Conservation (phyloP, 306 rosid species). For the Medicago arabica region DNA sequence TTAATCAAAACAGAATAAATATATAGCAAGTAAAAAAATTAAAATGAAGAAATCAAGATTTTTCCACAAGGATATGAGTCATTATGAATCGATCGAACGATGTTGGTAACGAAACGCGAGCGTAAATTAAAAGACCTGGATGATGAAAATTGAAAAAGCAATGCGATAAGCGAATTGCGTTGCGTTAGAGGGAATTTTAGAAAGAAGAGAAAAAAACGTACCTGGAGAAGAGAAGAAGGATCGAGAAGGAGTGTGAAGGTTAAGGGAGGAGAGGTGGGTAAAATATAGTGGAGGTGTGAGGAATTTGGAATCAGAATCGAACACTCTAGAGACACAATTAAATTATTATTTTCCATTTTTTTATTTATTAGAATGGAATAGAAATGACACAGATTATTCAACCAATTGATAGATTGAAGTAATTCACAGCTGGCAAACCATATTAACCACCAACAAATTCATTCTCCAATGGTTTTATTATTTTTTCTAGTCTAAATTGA, state of each 20-base stretch:
- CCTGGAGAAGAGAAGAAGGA: neutral
- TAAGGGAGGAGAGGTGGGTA: neutral
- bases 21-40: neutral
- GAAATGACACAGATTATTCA: neutral
- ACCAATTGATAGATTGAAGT: neutral
- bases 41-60: neutral
- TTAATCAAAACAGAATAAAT: neutral
- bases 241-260: neutral
- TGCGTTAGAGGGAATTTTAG: too few species aligned
- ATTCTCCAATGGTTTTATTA: too few species aligned
- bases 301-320: slow-evolving; percentile 16
- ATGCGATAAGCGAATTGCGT: neutral
- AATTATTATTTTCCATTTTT: neutral
- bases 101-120: slow-evolving; percentile 34
- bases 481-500: too few species aligned
- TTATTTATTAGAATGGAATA: neutral
- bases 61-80: slow-evolving; percentile 64
- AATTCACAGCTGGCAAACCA: neutral
- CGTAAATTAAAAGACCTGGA: slow-evolving; percentile 32
- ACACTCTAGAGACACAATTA: slow-evolving; percentile 31
- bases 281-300: neutral
- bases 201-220: neutral
- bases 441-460: too few species aligned
- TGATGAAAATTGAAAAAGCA: neutral
- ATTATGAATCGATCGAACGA: slow-evolving; percentile 38